Percentiles rank a stretch among this genome's conserved stretches.
Evolutionary conservation across 345 rosid species (phyloP).

Genomic region (Eucalyptus sp.): DNA sequence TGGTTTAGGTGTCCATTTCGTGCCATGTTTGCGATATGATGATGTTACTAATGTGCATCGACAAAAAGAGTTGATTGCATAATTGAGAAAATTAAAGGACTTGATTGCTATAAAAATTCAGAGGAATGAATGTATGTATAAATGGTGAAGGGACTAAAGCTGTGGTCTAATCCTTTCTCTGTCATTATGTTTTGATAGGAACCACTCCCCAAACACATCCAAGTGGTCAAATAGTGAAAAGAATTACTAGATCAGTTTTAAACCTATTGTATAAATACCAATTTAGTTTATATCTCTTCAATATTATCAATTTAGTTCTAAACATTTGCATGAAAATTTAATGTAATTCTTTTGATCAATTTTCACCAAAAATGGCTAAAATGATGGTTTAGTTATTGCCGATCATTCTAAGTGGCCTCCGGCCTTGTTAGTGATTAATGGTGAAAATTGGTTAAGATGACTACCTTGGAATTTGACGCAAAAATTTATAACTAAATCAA

Average conservation of each 20-base stretch:
- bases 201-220: neutral
- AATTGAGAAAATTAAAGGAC: neutral
- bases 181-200: neutral
- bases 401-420: no score
- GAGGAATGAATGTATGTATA: neutral
- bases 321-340: neutral
- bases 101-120: neutral
- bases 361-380: no score
- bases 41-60: neutral
- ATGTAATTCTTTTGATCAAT: no score
- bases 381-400: no score
- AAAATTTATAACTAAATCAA: neutral
- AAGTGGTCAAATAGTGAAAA: neutral
- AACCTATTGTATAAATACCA: neutral
- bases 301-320: neutral
- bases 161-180: neutral
- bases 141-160: neutral
- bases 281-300: no score
- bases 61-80: neutral
- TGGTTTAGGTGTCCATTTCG: neutral
- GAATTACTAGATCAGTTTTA: no score
- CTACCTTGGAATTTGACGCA: no score
- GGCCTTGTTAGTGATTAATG: no score
- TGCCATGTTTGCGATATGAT: neutral
- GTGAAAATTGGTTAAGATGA: neutral